Evolutionary conservation across 2,329 filamentous ascomycete species (phyloP).

Genomic region (Xylaria sp.): DNA sequence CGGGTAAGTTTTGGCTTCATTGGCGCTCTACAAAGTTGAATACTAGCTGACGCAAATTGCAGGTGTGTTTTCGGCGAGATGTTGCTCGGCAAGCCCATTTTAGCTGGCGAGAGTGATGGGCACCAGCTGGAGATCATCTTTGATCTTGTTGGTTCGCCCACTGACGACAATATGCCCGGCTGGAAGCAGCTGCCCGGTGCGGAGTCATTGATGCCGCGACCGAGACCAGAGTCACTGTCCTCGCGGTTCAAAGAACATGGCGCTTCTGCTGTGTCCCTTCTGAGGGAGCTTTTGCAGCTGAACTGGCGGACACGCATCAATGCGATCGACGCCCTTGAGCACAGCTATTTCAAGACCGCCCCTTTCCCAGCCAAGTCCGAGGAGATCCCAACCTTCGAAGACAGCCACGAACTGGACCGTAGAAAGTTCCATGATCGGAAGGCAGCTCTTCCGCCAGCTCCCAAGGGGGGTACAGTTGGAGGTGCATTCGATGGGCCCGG

Average conservation of each 20-base stretch:
- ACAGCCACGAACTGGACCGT: slow-evolving; percentile 93
- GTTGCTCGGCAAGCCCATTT: slow-evolving; percentile 87
- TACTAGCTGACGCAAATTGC: slow-evolving; percentile 21
- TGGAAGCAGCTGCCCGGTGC: slow-evolving; percentile 80
- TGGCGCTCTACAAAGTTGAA: neutral
- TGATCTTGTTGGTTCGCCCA: slow-evolving; percentile 84
- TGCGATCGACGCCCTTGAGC: slow-evolving; percentile 85
- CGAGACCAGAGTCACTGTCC: slow-evolving; percentile 59
- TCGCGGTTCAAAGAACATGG: slow-evolving; percentile 71
- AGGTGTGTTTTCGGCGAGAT: slow-evolving; percentile 99
- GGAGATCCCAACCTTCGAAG: slow-evolving; percentile 86
- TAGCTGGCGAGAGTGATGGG: slow-evolving; percentile 80
- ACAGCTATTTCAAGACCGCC: slow-evolving; percentile 79
- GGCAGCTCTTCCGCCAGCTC: slow-evolving; percentile 78
- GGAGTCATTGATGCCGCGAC: slow-evolving; percentile 63
- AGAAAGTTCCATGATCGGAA: slow-evolving; percentile 85
- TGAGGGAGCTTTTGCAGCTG: slow-evolving; percentile 77
- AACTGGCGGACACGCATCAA: slow-evolving; percentile 89
- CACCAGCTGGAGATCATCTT: slow-evolving; percentile 94
- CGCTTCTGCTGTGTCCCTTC: slow-evolving; percentile 67
- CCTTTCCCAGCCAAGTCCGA: slow-evolving; percentile 76
- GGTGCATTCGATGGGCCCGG: slow-evolving; percentile 50
- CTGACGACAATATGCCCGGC: slow-evolving; percentile 85
- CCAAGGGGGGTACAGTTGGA: slow-evolving; percentile 84
- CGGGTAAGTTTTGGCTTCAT: slow-evolving; percentile 54